Percentiles rank a stretch among this genome's conserved stretches.
These are phyloP conservation scores for Hypomontagnella monticulosa DNA, from an alignment of 495 filamentous ascomycete genomes.

Conservation along the genomic window DNA sequence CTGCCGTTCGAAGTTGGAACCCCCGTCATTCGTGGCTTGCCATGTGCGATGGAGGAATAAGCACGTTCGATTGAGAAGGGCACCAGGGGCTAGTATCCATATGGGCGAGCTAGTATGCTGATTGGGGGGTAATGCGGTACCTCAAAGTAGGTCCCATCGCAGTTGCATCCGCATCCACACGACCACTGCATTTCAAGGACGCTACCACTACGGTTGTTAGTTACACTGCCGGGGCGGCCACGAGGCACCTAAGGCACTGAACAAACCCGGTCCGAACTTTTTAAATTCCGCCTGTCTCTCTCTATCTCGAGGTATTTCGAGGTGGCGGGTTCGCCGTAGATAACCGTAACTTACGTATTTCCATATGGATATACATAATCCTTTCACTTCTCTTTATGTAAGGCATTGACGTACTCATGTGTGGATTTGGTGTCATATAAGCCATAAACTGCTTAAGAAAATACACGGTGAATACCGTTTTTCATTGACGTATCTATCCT, in stretches of 20 bases:
- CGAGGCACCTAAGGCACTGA: conserved; percentile 29
- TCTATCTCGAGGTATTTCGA: not conserved
- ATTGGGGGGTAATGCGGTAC: conserved; percentile 28
- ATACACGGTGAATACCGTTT: conserved; percentile 1
- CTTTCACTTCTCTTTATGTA: not conserved
- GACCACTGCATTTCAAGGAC: conserved; percentile 24
- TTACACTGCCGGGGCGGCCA: conserved; percentile 44
- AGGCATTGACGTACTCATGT: no score
- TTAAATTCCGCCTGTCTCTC: conserved; percentile 20
- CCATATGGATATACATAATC: no score
- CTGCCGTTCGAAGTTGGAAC: conserved; percentile 42
- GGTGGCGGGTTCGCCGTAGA: not conserved
- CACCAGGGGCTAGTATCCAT: no score
- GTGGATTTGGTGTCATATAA: no score
- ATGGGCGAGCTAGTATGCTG: conserved; percentile 24
- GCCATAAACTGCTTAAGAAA: not conserved
- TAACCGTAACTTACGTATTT: conserved; percentile 24
- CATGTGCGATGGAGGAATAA: conserved; percentile 44
- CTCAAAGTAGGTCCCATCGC: conserved; percentile 27
- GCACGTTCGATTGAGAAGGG: conserved; percentile 36
- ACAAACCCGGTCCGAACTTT: conserved; percentile 17
- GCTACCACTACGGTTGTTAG: conserved; percentile 28
- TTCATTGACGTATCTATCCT: not conserved
- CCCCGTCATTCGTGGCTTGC: conserved; percentile 43
- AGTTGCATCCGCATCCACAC: conserved; percentile 37